phyloP scores from a whole-genome alignment of 805 yeast genomes.

The Teunomyces tritomae region DNA sequence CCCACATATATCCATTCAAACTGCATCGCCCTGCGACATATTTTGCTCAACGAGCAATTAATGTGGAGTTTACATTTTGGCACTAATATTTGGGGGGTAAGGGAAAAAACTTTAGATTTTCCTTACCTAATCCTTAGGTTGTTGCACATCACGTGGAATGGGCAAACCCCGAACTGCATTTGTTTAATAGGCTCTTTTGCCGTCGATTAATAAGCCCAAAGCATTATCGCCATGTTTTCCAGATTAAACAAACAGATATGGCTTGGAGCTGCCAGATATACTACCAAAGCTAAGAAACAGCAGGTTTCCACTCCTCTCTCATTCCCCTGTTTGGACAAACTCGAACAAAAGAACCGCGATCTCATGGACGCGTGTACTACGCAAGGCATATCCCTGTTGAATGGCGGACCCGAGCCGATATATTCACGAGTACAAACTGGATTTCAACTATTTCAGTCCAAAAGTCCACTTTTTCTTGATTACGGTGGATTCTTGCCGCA shows the following conservation, averaged over 20 bases:
- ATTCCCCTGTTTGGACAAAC: constrained; percentile 83
- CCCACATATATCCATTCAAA: neutral
- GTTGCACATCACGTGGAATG: neutral
- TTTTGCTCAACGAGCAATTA: neutral
- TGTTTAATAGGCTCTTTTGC: too few relatives aligned
- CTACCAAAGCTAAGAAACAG: constrained; percentile 12
- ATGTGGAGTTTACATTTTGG: too few relatives aligned
- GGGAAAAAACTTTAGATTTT: too few relatives aligned
- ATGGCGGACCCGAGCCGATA: constrained; percentile 82
- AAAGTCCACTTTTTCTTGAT: constrained; percentile 67
- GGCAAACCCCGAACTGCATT: too few relatives aligned
- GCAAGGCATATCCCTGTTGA: constrained; percentile 36
- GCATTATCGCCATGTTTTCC: neutral
- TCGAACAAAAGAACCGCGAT: constrained; percentile 53
- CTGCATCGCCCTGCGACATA: neutral
- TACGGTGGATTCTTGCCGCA: constrained; percentile 76
- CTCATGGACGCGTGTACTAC: constrained; percentile 22
- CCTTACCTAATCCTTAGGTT: too few relatives aligned
- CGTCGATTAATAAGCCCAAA: too few relatives aligned
- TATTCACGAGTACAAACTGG: constrained; percentile 70
- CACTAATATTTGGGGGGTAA: too few relatives aligned
- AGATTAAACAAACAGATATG: neutral
- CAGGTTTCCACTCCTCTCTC: constrained; percentile 62
- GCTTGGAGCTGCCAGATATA: neutral
- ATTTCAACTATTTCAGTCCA: constrained; percentile 54